Conservation (phyloP, 1,139 yeast genomes). For the Yamadazyma taylorii region DNA sequence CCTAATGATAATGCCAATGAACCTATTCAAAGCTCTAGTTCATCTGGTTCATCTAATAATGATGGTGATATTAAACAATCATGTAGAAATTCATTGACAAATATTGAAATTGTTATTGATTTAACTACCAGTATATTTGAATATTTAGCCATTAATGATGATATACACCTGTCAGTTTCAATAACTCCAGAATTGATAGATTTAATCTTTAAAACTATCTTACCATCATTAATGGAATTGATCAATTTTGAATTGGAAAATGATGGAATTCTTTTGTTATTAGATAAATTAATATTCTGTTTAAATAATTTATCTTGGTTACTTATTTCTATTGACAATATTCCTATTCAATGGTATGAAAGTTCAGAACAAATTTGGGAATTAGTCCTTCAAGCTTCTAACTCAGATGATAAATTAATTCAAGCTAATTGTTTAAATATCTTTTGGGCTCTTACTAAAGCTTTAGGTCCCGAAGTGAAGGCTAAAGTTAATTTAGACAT, state of each 20-base stretch:
- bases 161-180: constrained; percentile 21
- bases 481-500: constrained; percentile 23
- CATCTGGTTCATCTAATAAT: no score
- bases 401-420: constrained; percentile 22
- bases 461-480: constrained; percentile 37
- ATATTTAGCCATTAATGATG: constrained; percentile 38
- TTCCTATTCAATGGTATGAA: constrained; percentile 41
- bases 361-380: constrained; percentile 39
- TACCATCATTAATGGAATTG: constrained; percentile 44
- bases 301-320: constrained; percentile 72
- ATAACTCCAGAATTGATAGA: constrained; percentile 24
- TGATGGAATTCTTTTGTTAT: constrained; percentile 32
- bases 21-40: constrained; percentile 36
- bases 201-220: constrained; percentile 29
- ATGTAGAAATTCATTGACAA: constrained; percentile 57
- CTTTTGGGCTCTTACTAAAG: constrained; percentile 59
- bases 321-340: constrained; percentile 30
- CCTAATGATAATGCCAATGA: constrained; percentile 39
- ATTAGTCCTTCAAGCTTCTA: constrained; percentile 21
- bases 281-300: constrained; percentile 58
- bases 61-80: constrained; percentile 31
- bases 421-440: constrained; percentile 55
- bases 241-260: constrained; percentile 30
- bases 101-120: constrained; percentile 72
- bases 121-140: constrained; percentile 76